Evolutionary conservation across 768 basidiomycete species (phyloP).

Genomic region (Amanita pallidorosea): DNA sequence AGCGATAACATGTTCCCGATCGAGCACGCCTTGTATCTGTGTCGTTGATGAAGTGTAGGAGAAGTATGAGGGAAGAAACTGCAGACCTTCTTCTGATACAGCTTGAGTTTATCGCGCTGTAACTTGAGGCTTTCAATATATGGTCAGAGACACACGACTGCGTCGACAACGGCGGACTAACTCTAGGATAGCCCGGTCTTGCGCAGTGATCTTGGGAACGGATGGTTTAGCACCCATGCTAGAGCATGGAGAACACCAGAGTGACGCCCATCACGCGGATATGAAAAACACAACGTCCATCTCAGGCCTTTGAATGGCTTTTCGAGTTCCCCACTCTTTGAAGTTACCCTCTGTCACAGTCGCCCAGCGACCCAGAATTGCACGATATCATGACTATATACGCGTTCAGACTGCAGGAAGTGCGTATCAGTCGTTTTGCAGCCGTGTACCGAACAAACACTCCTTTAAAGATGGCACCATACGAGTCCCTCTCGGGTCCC

Average conservation of each 20-base stretch:
- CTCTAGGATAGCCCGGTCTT: constrained; percentile 95
- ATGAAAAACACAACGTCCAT: not conserved
- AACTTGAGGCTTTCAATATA: constrained; percentile 65
- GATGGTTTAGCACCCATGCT: constrained; percentile 66
- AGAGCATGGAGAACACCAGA: not conserved
- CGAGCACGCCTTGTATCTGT: constrained; percentile 80
- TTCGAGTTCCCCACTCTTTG: not conserved
- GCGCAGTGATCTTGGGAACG: constrained; percentile 79
- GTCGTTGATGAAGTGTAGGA: not conserved
- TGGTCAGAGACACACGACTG: constrained; percentile 6
- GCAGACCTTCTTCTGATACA: constrained; percentile 88
- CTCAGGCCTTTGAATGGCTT: constrained; percentile 1
- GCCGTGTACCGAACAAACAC: not conserved
- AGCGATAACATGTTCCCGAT: constrained; percentile 85
- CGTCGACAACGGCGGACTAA: constrained; percentile 29
- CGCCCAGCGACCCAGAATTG: not conserved
- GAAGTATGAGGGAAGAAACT: not conserved
- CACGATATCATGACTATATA: constrained; percentile 59
- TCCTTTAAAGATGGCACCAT: constrained; percentile 41
- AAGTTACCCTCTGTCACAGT: not conserved
- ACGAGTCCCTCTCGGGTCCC: constrained; percentile 62
- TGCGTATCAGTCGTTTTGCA: not conserved
- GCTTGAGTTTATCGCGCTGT: constrained; percentile 90
- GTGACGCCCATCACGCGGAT: not conserved
- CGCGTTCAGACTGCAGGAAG: constrained; percentile 33